Base-by-base conservation (phyloP, 2,329 filamentous ascomycete species). In the Aspergillus quadrilineatus region DNA sequence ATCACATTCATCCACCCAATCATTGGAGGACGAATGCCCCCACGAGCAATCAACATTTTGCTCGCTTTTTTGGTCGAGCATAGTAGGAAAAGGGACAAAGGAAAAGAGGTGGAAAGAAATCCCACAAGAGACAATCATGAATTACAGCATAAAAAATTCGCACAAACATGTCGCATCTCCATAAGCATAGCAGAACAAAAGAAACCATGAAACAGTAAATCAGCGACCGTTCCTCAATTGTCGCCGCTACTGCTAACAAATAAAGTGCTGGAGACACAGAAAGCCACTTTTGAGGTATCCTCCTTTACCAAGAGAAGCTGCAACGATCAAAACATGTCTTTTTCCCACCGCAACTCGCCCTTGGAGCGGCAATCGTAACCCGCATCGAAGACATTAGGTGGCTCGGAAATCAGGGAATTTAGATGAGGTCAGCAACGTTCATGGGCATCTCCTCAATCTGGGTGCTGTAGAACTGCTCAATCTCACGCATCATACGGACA, bases 401-500 rank as follows among this genome's bases (percentile, higher is more conserved):
- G 57, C 55, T 59, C 58, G 63, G 58, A 62, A 50, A 57, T 64
- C 63, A 67, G 57, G 62, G 58, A 50, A 62, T 72, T 77, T 77
- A 77, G 70, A 77, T 77, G 62, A 77, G 75, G 63, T 77, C 82
- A 73, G 84, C 83, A 77, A 88, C 86, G 79, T 88, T 88, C 94
- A 99, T 97, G 74, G 94, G 94, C 94, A 99, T 99, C 86, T 99
- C 94, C 82, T 99, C 94, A 69, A 99, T 97, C 84, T 99, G 94
- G 78, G 94, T 99, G 86, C 91, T 96, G 89, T 99, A 99, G 86
- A 97, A 99, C 83, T 97, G 91, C 80, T 99, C 94, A 71, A 99
- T 99, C 81, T 99, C 94, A 78, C 94, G 88, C 90, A 99, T 95
- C 90, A 99, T 97, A 79, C 93, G 92, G 73, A 99, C 94, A 80